phyloP scores from a whole-genome alignment of 768 basidiomycete genomes.

The Candolleomyces aberdarensis region DNA sequence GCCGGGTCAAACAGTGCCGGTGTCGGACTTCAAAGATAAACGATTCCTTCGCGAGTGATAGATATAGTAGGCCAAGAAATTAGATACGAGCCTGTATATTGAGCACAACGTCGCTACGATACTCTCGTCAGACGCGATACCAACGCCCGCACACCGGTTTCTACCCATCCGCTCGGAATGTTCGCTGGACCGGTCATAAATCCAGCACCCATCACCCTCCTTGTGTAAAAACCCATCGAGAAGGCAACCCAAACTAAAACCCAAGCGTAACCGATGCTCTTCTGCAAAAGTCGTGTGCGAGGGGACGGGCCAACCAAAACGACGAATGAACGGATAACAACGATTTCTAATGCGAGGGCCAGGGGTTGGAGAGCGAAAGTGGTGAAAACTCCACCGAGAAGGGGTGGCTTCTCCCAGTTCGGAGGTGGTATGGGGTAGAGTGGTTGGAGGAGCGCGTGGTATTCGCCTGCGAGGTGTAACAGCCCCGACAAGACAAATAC shows the following conservation, averaged over 20 bases:
- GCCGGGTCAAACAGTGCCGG: too few relatives aligned
- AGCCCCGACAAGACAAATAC: neutral
- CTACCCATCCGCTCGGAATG: neutral
- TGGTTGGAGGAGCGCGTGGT: neutral
- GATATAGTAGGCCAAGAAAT: too few relatives aligned
- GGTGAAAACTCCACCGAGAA: neutral
- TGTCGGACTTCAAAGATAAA: too few relatives aligned
- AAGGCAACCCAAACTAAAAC: neutral
- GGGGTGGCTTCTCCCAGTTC: neutral
- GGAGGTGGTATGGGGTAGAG: neutral
- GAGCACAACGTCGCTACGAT: too few relatives aligned
- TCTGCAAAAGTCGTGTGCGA: neutral
- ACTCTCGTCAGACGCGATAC: too few relatives aligned
- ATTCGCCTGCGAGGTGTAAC: neutral
- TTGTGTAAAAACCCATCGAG: neutral
- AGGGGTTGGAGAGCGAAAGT: slow-evolving; percentile 2
- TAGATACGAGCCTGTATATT: too few relatives aligned
- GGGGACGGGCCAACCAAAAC: too few relatives aligned
- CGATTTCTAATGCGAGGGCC: neutral
- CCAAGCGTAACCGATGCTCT: neutral
- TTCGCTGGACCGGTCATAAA: neutral
- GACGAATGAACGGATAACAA: neutral
- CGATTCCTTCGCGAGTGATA: too few relatives aligned
- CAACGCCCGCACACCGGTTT: too few relatives aligned
- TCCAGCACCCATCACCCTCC: neutral